Evolutionary conservation across 1,284 basidiomycete species (phyloP).

Genomic region (Waitea zeae): DNA sequence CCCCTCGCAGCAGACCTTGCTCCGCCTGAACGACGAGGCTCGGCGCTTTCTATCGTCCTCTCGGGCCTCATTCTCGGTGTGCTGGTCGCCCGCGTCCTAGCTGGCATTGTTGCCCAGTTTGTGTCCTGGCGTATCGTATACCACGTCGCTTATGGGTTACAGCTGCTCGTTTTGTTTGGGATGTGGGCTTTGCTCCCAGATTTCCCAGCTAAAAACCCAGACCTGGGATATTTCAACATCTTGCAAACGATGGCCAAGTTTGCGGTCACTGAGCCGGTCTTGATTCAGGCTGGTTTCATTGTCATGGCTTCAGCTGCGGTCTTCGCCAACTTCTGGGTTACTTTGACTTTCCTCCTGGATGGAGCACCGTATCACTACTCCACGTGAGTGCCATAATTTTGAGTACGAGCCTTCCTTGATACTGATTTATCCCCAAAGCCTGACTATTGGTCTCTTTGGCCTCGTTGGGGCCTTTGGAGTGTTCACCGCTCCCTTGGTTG

Average conservation of each 20-base stretch:
- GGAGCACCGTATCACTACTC: conserved; percentile 28
- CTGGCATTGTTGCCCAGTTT: conserved; percentile 27
- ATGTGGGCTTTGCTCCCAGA: conserved; percentile 30
- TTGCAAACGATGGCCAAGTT: conserved; percentile 28
- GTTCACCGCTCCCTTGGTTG: conserved; percentile 26
- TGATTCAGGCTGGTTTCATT: conserved; percentile 28
- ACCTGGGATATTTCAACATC: conserved; percentile 24
- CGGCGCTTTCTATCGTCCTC: conserved; percentile 30
- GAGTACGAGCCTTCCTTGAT: neutral
- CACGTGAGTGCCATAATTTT: conserved; percentile 12
- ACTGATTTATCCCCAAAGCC: conserved; percentile 9
- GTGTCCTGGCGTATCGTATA: conserved; percentile 28
- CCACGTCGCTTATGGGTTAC: conserved; percentile 25
- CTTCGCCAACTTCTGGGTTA: conserved; percentile 29
- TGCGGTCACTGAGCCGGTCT: conserved; percentile 28
- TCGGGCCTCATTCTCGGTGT: conserved; percentile 31
- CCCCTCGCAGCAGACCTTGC: conserved; percentile 37
- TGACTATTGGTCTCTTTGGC: conserved; percentile 37
- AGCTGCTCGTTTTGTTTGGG: conserved; percentile 17
- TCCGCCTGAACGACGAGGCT: conserved; percentile 25
- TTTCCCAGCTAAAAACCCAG: conserved; percentile 26
- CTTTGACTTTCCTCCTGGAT: conserved; percentile 32
- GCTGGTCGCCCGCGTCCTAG: conserved; percentile 28
- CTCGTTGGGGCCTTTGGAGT: conserved; percentile 31
- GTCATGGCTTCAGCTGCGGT: conserved; percentile 21